These are phyloP conservation scores for Haberlea rhodopensis DNA, from an alignment of 257 asterid genomes.

Conservation along the genomic window DNA sequence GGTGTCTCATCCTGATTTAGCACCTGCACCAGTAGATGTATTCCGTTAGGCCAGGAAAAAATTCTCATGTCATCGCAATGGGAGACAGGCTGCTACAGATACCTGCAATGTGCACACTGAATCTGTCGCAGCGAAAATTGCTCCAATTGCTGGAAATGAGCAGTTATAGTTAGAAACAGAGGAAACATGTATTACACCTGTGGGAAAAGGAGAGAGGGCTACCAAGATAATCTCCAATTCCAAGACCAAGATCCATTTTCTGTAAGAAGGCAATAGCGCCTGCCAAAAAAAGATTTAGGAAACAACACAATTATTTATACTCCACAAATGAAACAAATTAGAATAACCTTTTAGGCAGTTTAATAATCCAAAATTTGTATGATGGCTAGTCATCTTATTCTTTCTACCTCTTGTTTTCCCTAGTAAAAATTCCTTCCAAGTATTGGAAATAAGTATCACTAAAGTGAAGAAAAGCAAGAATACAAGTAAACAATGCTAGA, in stretches of 20 bases:
- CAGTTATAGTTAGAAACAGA: conserved; percentile 22
- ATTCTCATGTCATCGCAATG: conserved; percentile 14
- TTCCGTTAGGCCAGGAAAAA: conserved; percentile 17
- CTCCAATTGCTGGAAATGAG: conserved; percentile 77
- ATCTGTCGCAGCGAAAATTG: conserved; percentile 97
- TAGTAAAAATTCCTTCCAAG: not conserved
- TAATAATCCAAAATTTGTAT: conserved; percentile 1
- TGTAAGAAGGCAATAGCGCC: conserved; percentile 46
- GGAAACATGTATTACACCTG: not conserved
- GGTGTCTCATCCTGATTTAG: conserved; percentile 98
- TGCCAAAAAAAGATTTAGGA: conserved; percentile 12
- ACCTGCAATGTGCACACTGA: conserved; percentile 99
- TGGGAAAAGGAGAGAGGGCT: conserved; percentile 8
- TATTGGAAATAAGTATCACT: conserved; percentile 6
- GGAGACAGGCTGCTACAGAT: conserved; percentile 17
- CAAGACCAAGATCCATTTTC: conserved; percentile 42
- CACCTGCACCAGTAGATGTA: conserved; percentile 52
- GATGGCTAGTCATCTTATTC: not conserved
- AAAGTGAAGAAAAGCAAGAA: conserved; percentile 10
- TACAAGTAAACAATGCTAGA: not conserved
- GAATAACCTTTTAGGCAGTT: not conserved
- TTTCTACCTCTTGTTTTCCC: conserved; percentile 6
- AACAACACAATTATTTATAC: not conserved
- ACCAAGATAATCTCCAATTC: conserved; percentile 60
- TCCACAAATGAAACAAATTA: conserved; percentile 17